phyloP scores from a whole-genome alignment of 768 basidiomycete species.

The Pisolithus sp. region DNA sequence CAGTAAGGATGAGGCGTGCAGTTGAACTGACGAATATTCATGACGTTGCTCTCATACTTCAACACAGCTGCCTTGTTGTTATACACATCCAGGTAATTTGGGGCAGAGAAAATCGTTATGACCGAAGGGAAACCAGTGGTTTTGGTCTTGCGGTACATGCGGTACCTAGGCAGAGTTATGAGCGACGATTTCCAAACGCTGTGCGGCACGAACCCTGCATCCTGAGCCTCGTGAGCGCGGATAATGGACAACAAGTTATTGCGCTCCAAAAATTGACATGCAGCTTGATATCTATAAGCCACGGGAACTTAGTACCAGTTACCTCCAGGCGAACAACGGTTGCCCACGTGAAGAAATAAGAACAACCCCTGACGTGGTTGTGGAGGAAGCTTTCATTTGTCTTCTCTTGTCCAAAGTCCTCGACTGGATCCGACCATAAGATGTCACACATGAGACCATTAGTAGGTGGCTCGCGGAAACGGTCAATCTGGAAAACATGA shows the following conservation, averaged over 20 bases:
- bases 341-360: conserved; percentile 84
- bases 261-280: conserved; percentile 93
- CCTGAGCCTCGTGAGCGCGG: conserved; percentile 96
- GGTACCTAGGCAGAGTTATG: conserved; percentile 50
- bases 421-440: conserved; percentile 96
- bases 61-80: conserved; percentile 99
- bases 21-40: conserved; percentile 98
- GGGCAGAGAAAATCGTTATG: conserved; percentile 99
- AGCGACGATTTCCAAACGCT: neutral
- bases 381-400: conserved; percentile 86
- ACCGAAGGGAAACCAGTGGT: conserved; percentile 98
- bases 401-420: conserved; percentile 95
- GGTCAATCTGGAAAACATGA: conserved; percentile 64
- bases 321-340: neutral
- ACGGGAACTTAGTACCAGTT: conserved; percentile 1
- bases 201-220: conserved; percentile 70
- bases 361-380: conserved; percentile 95
- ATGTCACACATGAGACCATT: conserved; percentile 98
- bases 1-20: conserved; percentile 95
- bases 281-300: conserved; percentile 77
- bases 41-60: conserved; percentile 98
- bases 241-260: conserved; percentile 97
- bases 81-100: conserved; percentile 97
- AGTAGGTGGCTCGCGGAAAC: conserved; percentile 97
- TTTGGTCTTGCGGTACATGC: conserved; percentile 99